Evolutionary conservation across 2,329 filamentous ascomycete species (phyloP).

Genomic region (Neopestalotiopsis sp.): DNA sequence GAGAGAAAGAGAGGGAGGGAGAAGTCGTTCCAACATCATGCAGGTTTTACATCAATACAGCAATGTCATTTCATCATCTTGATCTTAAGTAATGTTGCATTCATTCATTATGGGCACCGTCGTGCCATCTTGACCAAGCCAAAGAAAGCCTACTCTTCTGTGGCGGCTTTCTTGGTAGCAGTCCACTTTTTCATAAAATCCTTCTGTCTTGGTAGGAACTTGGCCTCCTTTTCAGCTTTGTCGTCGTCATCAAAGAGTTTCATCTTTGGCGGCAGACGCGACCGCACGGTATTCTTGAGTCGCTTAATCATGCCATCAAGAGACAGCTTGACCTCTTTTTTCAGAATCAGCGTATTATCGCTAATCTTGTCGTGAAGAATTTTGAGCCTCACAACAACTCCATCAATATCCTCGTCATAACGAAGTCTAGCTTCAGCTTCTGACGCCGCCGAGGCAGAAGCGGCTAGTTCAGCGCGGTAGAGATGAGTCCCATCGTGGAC

Average conservation of each 20-base stretch:
- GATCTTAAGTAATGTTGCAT: no score
- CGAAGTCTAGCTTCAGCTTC: constrained; percentile 38
- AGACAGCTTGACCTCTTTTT: constrained; percentile 78
- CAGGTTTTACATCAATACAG: constrained; percentile 16
- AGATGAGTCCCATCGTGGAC: constrained; percentile 65
- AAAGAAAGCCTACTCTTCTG: background rate
- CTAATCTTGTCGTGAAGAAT: constrained; percentile 67
- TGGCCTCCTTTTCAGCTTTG: constrained; percentile 39
- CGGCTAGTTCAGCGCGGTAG: constrained; percentile 19
- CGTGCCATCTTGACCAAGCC: background rate
- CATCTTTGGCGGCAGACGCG: constrained; percentile 60
- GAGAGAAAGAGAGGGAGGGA: background rate
- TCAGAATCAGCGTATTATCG: constrained; percentile 74
- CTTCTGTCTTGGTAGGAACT: constrained; percentile 49
- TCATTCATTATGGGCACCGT: constrained; percentile 3
- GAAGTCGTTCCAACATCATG: background rate
- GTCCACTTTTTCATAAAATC: constrained; percentile 55
- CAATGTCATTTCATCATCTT: constrained; percentile 3
- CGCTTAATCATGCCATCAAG: constrained; percentile 79
- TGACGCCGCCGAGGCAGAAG: background rate
- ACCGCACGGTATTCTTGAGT: constrained; percentile 73
- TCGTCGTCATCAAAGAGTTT: constrained; percentile 53
- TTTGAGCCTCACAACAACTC: constrained; percentile 65
- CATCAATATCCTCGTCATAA: constrained; percentile 78
- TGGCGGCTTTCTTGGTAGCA: constrained; percentile 21